These are phyloP conservation scores for Carex cristatella DNA, from an alignment of 176 grass and related monocot genomes.

Conservation along the genomic window DNA sequence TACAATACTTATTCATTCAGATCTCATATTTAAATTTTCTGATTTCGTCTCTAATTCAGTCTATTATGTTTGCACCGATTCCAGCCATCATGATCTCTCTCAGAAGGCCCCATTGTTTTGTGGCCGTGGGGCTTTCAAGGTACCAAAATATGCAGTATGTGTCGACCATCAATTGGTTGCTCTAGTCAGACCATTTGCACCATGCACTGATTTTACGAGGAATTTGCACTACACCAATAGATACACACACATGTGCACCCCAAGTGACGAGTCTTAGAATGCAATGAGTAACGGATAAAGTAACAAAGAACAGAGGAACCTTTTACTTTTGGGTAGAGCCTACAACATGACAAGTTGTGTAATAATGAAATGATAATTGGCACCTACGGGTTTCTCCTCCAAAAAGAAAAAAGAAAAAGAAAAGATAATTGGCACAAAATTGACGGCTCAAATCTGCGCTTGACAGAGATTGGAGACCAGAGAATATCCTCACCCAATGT, in stretches of 20 bases:
- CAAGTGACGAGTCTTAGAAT: neutral
- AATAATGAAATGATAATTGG: neutral
- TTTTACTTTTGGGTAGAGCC: neutral
- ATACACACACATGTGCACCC: neutral
- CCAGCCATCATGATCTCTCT: neutral
- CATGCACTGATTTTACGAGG: neutral
- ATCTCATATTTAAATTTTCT: no score
- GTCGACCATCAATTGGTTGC: neutral
- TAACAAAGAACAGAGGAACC: neutral
- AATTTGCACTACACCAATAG: neutral
- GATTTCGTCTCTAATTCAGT: neutral
- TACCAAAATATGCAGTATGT: neutral
- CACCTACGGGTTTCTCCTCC: neutral
- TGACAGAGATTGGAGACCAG: neutral
- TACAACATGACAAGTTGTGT: neutral
- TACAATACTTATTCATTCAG: no score
- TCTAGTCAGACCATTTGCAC: neutral
- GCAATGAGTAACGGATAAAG: neutral
- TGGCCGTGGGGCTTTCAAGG: neutral
- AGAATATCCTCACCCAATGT: neutral
- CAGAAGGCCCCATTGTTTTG: neutral
- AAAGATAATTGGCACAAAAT: neutral
- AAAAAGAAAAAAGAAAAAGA: no score
- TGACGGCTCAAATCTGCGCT: constrained; percentile 6
- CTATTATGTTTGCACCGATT: neutral